phyloP scores from a whole-genome alignment of 805 yeast genomes.

The Limtongia smithiae region DNA sequence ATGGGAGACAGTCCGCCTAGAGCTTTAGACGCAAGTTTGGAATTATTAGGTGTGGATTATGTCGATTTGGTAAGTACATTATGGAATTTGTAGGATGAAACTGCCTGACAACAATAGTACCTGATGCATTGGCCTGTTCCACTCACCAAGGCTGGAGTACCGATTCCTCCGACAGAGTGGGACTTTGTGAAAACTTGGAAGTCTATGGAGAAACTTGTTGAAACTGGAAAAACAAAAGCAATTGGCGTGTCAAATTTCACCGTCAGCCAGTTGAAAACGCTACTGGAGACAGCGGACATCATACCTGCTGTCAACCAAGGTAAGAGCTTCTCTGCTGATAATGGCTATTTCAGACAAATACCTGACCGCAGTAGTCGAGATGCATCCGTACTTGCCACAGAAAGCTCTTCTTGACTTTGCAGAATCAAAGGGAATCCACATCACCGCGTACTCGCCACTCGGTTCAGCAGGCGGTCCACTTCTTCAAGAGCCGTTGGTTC shows the following conservation, averaged over 20 bases:
- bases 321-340: neutral
- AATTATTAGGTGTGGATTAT: slow-evolving; percentile 64
- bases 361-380: slow-evolving; percentile 45
- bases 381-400: slow-evolving; percentile 71
- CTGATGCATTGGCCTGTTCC: slow-evolving; percentile 82
- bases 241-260: slow-evolving; percentile 79
- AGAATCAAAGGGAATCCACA: slow-evolving; percentile 48
- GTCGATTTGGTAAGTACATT: slow-evolving; percentile 49
- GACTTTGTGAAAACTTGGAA: slow-evolving; percentile 57
- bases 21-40: no score
- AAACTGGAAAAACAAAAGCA: slow-evolving; percentile 47
- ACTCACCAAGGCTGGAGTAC: slow-evolving; percentile 42
- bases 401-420: slow-evolving; percentile 52
- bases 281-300: slow-evolving; percentile 42
- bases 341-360: neutral
- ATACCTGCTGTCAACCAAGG: slow-evolving; percentile 68
- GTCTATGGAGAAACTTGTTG: slow-evolving; percentile 55
- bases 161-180: slow-evolving; percentile 36
- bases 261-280: slow-evolving; percentile 22
- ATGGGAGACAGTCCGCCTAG: no score
- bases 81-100: neutral
- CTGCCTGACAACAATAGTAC: slow-evolving; percentile 35
- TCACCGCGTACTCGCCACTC: slow-evolving; percentile 77
- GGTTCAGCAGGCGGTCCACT: slow-evolving; percentile 52
- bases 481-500: slow-evolving; percentile 40